Percentiles rank a stretch among this genome's conserved stretches.
Evolutionary conservation across 1,139 yeast species (phyloP).

Genomic region (Candida frijolesensis): DNA sequence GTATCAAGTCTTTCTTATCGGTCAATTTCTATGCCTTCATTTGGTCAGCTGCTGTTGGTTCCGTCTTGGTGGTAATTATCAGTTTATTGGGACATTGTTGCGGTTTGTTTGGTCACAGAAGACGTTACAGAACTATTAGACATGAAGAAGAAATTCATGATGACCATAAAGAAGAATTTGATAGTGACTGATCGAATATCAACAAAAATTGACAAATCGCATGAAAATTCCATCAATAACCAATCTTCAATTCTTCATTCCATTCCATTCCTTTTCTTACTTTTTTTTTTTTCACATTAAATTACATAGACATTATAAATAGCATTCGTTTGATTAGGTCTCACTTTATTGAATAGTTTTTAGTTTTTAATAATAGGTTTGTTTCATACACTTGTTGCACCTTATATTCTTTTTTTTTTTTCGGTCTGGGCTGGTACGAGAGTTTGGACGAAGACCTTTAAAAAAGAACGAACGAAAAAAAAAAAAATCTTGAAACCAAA

Average conservation of each 20-base stretch:
- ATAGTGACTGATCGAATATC: conserved; percentile 4
- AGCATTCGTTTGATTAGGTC: background rate
- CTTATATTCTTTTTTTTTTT: background rate
- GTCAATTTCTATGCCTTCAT: conserved; percentile 45
- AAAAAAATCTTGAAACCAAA: background rate
- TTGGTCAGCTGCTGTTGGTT: conserved; percentile 46
- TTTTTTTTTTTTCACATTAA: too few relatives aligned
- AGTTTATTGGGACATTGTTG: conserved; percentile 48
- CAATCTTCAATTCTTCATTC: background rate
- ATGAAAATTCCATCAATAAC: background rate
- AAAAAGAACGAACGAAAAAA: background rate
- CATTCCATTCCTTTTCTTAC: background rate
- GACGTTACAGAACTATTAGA: conserved; percentile 24
- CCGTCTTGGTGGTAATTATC: conserved; percentile 34
- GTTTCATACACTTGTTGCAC: background rate
- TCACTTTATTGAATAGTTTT: background rate
- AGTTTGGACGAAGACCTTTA: background rate
- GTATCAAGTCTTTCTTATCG: conserved; percentile 41
- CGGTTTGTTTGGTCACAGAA: conserved; percentile 41
- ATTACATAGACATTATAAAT: background rate
- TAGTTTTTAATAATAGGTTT: background rate
- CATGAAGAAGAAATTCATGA: conserved; percentile 16
- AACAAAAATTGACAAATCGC: background rate
- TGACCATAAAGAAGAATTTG: conserved; percentile 24
- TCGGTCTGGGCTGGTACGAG: background rate